Percentiles rank a stretch among this genome's conserved stretches.
These are phyloP conservation scores for Raffaelea arxii DNA, from an alignment of 2,329 filamentous ascomycete genomes.

Conservation along the genomic window DNA sequence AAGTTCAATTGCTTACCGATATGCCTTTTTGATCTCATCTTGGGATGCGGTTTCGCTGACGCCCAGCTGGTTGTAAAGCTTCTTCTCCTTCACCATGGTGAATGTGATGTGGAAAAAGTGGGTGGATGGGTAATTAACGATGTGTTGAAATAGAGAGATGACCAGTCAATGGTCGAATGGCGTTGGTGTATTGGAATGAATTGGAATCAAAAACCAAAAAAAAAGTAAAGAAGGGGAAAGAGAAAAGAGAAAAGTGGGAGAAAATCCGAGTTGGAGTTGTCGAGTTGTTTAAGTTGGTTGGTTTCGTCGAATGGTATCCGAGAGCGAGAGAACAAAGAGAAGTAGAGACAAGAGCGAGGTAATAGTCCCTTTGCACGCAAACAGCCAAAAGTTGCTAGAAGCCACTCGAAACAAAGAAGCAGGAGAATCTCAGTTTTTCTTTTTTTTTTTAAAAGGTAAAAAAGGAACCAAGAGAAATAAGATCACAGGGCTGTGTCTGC, in stretches of 20 bases:
- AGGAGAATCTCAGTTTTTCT: background rate
- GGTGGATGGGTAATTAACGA: background rate
- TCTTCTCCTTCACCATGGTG: constrained; percentile 25
- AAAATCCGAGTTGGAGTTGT: background rate
- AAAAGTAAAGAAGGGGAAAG: background rate
- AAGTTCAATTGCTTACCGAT: constrained; percentile 64
- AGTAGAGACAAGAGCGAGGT: constrained; percentile 6
- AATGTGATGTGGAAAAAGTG: background rate
- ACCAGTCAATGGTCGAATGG: background rate
- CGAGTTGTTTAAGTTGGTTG: too few species aligned
- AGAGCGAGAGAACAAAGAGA: background rate
- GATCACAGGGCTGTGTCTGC: too few species aligned
- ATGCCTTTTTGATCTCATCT: constrained; percentile 96
- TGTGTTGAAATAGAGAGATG: background rate
- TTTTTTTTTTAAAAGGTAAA: background rate
- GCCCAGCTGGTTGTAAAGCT: constrained; percentile 76
- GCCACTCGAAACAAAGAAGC: constrained; percentile 5
- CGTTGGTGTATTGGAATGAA: background rate
- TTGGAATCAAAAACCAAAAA: background rate
- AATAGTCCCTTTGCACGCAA: constrained; percentile 1
- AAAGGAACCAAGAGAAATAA: background rate
- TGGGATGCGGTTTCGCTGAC: constrained; percentile 72
- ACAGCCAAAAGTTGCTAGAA: constrained; percentile 8
- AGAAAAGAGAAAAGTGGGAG: background rate
- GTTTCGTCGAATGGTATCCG: too few species aligned